phyloP scores from a whole-genome alignment of 495 filamentous ascomycete species.

The Podospora anserina region DNA sequence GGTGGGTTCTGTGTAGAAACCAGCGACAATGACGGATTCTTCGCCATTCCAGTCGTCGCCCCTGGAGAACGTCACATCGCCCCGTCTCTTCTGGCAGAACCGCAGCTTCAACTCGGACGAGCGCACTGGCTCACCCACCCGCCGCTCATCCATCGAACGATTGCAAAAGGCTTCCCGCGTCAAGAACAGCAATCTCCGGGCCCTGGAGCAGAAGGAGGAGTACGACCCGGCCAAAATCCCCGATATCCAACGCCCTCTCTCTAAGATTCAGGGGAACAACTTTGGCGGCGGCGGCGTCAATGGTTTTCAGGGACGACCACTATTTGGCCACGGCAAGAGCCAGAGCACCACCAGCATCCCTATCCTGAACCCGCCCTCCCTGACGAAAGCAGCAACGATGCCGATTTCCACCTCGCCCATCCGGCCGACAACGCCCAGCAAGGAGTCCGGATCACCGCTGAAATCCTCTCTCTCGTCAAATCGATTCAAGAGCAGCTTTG shows the following conservation, averaged over 20 bases:
- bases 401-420: slow-evolving; percentile 25
- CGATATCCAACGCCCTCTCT: slow-evolving; percentile 73
- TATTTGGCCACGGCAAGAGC: slow-evolving; percentile 40
- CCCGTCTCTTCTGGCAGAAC: slow-evolving; percentile 82
- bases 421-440: slow-evolving; percentile 61
- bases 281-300: slow-evolving; percentile 48
- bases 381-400: not conserved
- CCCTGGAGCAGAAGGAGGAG: slow-evolving; percentile 81
- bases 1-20: slow-evolving; percentile 22
- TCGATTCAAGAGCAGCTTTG: slow-evolving; percentile 69
- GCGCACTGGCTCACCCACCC: slow-evolving; percentile 58
- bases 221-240: slow-evolving; percentile 80
- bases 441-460: slow-evolving; percentile 69
- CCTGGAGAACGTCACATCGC: slow-evolving; percentile 60
- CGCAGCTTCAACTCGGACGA: slow-evolving; percentile 66
- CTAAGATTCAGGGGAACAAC: slow-evolving; percentile 65
- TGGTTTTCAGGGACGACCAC: slow-evolving; percentile 43
- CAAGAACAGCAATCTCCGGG: slow-evolving; percentile 94
- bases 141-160: slow-evolving; percentile 87
- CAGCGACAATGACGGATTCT: slow-evolving; percentile 59
- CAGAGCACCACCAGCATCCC: slow-evolving; percentile 51
- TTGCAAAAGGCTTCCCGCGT: slow-evolving; percentile 90
- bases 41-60: slow-evolving; percentile 76
- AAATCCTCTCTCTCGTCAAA: slow-evolving; percentile 79
- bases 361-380: slow-evolving; percentile 35